Base-by-base conservation (phyloP, 768 basidiomycete species). In the Strobilomyces dryophilus region DNA sequence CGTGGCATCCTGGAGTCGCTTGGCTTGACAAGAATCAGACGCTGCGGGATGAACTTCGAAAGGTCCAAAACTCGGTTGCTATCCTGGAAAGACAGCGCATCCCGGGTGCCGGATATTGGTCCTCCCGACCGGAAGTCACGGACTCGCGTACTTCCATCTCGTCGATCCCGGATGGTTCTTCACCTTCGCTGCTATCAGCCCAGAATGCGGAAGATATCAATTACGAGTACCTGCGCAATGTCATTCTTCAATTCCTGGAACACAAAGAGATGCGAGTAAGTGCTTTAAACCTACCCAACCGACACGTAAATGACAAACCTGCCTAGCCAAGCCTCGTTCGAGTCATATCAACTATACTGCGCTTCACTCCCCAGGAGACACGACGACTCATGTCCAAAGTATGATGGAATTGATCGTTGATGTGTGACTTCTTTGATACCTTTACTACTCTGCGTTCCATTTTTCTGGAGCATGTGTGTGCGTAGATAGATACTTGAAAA, bases 241-340 rank as follows among this genome's bases (percentile, higher is more conserved):
- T 98, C 31, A 92, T 98, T 52, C 69, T 99, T 43, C 97, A 98
- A 68, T 99, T 99, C 74, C 76, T 99, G 46, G 97, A 99, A 67
- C 91, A 98, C 73, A 94, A 95, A 67, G 94, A 98, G 69, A 98
- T 98, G 94, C 80, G 97, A 73, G 94, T 94, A 65, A 67, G 91
- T 74, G 37, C 5, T 40, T 34, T 14, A 48, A 8, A 18, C n/a
- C 36, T 24, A 26, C 21, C 35, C 18, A 35, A 5, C 5, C 2
- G 20, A 14, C 40, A 26, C 45, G 20, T 34, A 37, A 20, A 12
- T 58, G 51, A 52, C 54, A 53, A 14, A 63, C 24, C 11, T 47
- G 42, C 18, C 10, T 54, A 93, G 89, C 90, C 93, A 0, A 91
- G 93, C 61, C 83, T 99, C 31, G 84, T 98, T 26, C 81, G 87